Evolutionary conservation across 2,329 filamentous ascomycete genomes (phyloP).

Genomic region (Ophiostoma triangulosporum): DNA sequence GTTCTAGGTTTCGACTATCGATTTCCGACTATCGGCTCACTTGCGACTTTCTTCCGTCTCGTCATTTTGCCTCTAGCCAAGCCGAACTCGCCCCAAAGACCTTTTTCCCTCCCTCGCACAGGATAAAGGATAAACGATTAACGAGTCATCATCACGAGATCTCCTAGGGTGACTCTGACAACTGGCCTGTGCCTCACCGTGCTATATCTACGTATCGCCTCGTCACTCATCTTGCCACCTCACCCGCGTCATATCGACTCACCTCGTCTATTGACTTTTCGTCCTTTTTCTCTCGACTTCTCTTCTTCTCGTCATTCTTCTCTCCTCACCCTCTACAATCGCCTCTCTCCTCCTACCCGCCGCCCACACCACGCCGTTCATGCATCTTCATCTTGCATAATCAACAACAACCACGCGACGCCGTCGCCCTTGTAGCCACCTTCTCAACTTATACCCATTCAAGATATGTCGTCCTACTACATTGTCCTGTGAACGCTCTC

Average conservation of each 20-base stretch:
- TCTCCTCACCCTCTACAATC: background rate
- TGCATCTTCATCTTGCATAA: conserved; percentile 7
- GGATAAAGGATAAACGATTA: too few relatives aligned
- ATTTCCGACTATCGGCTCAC: background rate
- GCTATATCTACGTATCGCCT: conserved; percentile 5
- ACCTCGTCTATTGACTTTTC: background rate
- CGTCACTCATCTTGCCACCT: background rate
- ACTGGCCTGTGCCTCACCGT: background rate
- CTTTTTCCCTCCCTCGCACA: conserved; percentile 3
- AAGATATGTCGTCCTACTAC: conserved; percentile 8
- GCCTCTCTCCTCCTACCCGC: background rate
- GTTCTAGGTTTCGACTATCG: conserved; percentile 4
- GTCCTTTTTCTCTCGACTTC: background rate
- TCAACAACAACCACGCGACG: background rate
- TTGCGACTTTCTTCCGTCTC: conserved; percentile 5
- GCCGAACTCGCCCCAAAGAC: background rate
- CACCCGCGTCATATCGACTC: background rate
- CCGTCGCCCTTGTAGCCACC: background rate
- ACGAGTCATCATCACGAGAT: conserved; percentile 11
- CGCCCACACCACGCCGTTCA: too few relatives aligned
- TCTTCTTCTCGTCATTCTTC: background rate
- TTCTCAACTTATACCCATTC: background rate
- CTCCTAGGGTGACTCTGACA: conserved; percentile 4
- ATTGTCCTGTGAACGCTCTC: conserved; percentile 12
- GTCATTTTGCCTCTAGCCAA: background rate